A percentile compares a stretch with the other conserved stretches of the same genome.
These are phyloP conservation scores for Pholiota molesta DNA, from an alignment of 768 basidiomycete genomes.

Conservation along the genomic window DNA sequence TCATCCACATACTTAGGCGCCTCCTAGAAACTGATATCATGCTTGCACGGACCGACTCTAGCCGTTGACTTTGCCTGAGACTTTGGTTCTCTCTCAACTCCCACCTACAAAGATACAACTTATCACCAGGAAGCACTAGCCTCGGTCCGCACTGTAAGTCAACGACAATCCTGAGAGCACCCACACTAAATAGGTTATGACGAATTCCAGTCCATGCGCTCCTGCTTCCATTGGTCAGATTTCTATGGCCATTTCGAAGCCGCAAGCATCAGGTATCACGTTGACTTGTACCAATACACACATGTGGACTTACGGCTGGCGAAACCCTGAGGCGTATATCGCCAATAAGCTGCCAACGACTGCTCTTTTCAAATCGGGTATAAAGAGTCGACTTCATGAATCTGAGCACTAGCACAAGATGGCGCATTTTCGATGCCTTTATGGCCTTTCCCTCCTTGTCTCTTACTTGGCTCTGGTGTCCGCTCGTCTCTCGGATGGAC, in stretches of 20 bases:
- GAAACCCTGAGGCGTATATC: background rate
- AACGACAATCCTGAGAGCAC: background rate
- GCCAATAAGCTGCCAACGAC: background rate
- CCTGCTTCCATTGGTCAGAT: background rate
- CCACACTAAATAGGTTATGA: slow-evolving; percentile 1
- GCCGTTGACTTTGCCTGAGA: background rate
- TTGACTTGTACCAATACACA: slow-evolving; percentile 8
- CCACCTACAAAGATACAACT: background rate
- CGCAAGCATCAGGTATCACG: slow-evolving; percentile 19
- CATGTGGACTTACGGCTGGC: slow-evolving; percentile 19
- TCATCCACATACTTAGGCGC: background rate
- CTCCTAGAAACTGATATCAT: background rate
- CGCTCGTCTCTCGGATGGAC: slow-evolving; percentile 37
- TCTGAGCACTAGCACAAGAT: background rate
- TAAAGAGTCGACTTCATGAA: background rate
- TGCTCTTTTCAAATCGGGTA: background rate
- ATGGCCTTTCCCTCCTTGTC: slow-evolving; percentile 25
- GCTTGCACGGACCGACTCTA: background rate
- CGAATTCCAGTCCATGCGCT: background rate
- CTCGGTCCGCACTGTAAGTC: background rate
- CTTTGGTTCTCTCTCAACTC: background rate
- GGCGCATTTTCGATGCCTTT: slow-evolving; percentile 18
- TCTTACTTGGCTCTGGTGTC: slow-evolving; percentile 22
- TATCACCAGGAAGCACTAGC: background rate
- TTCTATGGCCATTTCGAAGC: slow-evolving; percentile 5